phyloP scores from a whole-genome alignment of 1,284 basidiomycete genomes.

The Microstroma glucosiphilum region DNA sequence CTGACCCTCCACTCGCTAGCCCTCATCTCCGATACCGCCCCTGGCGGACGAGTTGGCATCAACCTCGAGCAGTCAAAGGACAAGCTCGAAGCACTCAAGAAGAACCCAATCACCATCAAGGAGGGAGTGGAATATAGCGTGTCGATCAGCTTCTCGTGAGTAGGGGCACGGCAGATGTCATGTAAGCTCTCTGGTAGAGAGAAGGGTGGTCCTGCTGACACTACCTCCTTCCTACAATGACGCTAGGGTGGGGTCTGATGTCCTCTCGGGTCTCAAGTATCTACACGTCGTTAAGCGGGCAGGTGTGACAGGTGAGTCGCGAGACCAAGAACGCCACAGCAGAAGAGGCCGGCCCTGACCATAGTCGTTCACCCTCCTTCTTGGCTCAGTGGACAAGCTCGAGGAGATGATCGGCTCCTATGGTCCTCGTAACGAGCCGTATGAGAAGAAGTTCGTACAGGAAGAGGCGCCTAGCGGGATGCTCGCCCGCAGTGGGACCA shows the following conservation, averaged over 20 bases:
- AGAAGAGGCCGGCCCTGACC: background rate
- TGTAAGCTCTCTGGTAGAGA: too few species aligned
- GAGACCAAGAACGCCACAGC: slow-evolving; percentile 7
- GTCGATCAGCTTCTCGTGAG: slow-evolving; percentile 69
- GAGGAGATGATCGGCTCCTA: slow-evolving; percentile 88
- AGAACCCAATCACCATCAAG: slow-evolving; percentile 60
- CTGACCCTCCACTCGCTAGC: slow-evolving; percentile 51
- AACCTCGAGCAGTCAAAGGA: slow-evolving; percentile 53
- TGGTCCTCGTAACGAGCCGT: slow-evolving; percentile 53
- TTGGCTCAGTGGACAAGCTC: slow-evolving; percentile 68
- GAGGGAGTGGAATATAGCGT: slow-evolving; percentile 66
- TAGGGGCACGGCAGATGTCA: background rate
- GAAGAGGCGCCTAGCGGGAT: slow-evolving; percentile 58
- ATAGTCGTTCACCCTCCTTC: background rate
- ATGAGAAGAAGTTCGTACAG: slow-evolving; percentile 52
- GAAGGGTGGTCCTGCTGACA: too few species aligned
- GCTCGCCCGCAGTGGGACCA: slow-evolving; percentile 68
- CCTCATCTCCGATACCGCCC: slow-evolving; percentile 51
- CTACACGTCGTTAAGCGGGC: slow-evolving; percentile 68
- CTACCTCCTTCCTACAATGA: background rate
- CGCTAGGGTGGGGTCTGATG: slow-evolving; percentile 62
- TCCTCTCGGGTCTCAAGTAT: slow-evolving; percentile 78
- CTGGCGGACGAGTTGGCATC: slow-evolving; percentile 53
- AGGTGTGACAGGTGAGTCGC: slow-evolving; percentile 55
- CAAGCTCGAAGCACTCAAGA: slow-evolving; percentile 54